A percentile compares a stretch with the other conserved stretches of the same genome.
Evolutionary conservation across 805 yeast genomes (phyloP).

Genomic region (Citeromyces nyonsensis): DNA sequence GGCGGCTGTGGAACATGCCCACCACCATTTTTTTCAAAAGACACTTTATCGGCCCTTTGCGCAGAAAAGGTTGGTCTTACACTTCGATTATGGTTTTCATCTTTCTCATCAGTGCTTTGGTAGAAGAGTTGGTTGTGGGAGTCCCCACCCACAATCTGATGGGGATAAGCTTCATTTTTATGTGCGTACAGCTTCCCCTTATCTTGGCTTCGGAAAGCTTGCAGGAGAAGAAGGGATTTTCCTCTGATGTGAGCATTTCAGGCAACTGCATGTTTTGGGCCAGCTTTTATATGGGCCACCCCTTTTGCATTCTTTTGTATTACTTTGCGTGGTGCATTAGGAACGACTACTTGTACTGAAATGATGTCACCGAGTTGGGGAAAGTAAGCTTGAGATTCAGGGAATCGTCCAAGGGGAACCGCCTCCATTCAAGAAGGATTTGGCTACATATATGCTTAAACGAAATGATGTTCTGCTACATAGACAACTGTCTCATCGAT

Average conservation of each 20-base stretch:
- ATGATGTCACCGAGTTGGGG: too few relatives aligned
- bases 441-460: too few relatives aligned
- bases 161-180: constrained; percentile 26
- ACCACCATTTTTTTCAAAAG: constrained; percentile 23
- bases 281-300: constrained; percentile 27
- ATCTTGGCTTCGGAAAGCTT: constrained; percentile 22
- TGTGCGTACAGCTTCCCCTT: constrained; percentile 26
- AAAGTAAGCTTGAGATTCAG: too few relatives aligned
- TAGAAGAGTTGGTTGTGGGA: constrained; percentile 30
- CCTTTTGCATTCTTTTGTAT: constrained; percentile 24
- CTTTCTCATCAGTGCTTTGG: constrained; percentile 23
- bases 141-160: constrained; percentile 27
- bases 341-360: constrained; percentile 4
- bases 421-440: too few relatives aligned
- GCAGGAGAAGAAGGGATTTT: constrained; percentile 12
- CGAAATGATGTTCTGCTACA: too few relatives aligned
- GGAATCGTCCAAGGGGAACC: too few relatives aligned
- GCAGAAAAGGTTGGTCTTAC: too few relatives aligned
- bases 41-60: constrained; percentile 11
- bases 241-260: constrained; percentile 20
- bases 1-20: constrained; percentile 30
- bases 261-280: constrained; percentile 32
- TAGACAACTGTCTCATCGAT: too few relatives aligned
- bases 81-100: constrained; percentile 13
- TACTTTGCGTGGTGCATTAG: constrained; percentile 24